Percentiles rank a stretch among this genome's conserved stretches.
phyloP scores from a whole-genome alignment of 1,139 yeast genomes.

The Nakaseomyces uthaithaninus region DNA sequence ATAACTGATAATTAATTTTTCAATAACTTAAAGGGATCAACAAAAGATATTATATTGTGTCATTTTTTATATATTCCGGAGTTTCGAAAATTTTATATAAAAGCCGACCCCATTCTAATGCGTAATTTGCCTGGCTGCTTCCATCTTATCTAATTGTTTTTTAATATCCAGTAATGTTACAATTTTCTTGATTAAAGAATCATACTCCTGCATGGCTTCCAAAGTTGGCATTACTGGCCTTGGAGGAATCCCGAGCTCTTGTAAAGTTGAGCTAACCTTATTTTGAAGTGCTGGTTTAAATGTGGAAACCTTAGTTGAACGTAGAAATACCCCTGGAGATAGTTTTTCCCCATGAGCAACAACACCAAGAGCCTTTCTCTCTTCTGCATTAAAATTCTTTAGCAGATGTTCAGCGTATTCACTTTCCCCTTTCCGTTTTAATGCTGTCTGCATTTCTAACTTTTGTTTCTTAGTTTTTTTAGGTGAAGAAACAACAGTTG shows the following conservation, averaged over 20 bases:
- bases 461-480: constrained; percentile 32
- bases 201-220: constrained; percentile 70
- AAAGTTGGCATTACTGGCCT: constrained; percentile 88
- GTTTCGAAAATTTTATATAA: no score
- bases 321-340: constrained; percentile 52
- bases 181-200: constrained; percentile 63
- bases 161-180: constrained; percentile 74
- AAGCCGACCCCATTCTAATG: constrained; percentile 28
- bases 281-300: constrained; percentile 67
- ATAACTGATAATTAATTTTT: no score
- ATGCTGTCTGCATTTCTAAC: constrained; percentile 27
- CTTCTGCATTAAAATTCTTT: constrained; percentile 61
- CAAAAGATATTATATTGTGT: no score
- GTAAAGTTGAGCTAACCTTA: constrained; percentile 62
- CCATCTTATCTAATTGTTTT: constrained; percentile 78
- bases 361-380: constrained; percentile 81
- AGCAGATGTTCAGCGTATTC: constrained; percentile 33
- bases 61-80: no score
- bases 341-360: constrained; percentile 73
- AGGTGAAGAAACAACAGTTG: constrained; percentile 31
- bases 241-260: constrained; percentile 67
- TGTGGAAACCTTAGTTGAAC: constrained; percentile 59
- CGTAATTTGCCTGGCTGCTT: constrained; percentile 63
- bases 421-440: constrained; percentile 29
- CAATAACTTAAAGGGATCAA: no score